Evolutionary conservation across 2,329 filamentous ascomycete genomes (phyloP), one percentile per base, ranked within the genome.

Genomic region (Venturiaceae sp.): DNA sequence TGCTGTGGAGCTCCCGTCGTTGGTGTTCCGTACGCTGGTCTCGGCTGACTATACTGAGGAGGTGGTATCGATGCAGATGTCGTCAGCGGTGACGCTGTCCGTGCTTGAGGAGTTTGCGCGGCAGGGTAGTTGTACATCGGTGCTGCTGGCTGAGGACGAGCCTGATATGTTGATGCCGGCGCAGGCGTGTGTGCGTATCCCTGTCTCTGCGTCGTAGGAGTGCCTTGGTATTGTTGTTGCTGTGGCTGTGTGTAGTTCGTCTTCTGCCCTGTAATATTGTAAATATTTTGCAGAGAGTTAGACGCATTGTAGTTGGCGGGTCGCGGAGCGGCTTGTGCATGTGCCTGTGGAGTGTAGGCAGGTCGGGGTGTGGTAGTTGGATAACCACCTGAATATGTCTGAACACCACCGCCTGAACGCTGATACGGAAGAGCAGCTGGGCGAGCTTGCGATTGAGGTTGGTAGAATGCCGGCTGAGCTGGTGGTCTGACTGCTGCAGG

Each of bases 241-340:
- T 44, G 53, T 16, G 53, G 21, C 9, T 39, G 53, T 16, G 34
- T 14, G 36, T 44, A 56, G 16, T 30, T 56, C 7, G 53, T 21
- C 36, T 56, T 56, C n/a, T 56, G 34, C 37, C 33, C 53, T 56
- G 53, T 14, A n/a, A 41, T 30, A 14, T 44, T 56, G 33, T 56
- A 41, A 13, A 56, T 44, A 11, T 56, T 36, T 21, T 50, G 53
- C 9, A 41, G n/a, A 44, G 37, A 39, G 21, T 13, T 44, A 23
- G 37, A 32, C 16, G 33, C 33, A 32, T 56, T 39, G 36, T 37
- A 32, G 11, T 44, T 56, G 53, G 37, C 26, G 41, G 28, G 28
- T 16, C 32, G 19, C 21, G 37, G 36, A 16, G 28, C 53, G 23
- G 21, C 26, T 32, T 39, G 53, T 28, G 53, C 1, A 32, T 44